Evolutionary conservation across 306 rosid species (phyloP).

Genomic region (Alnus rubra): DNA sequence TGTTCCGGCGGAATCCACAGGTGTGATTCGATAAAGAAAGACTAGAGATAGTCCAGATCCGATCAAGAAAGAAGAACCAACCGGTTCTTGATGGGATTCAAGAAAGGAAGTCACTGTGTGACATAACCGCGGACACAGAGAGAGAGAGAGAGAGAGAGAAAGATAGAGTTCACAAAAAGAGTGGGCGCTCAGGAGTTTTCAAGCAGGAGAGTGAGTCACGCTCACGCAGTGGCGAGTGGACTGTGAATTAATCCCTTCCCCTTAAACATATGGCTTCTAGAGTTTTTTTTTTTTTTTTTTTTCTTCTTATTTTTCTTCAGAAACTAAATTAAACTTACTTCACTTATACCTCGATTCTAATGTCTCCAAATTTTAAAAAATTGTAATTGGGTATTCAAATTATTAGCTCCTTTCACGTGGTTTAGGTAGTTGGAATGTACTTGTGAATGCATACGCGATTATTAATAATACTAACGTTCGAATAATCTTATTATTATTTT

Average conservation of each 20-base stretch:
- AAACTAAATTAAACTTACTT: too few relatives aligned
- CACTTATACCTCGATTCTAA: too few relatives aligned
- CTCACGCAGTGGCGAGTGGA: neutral
- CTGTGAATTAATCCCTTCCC: neutral
- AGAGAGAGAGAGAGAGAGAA: neutral
- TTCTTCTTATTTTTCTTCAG: too few relatives aligned
- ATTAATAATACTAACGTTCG: too few relatives aligned
- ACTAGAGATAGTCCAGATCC: constrained; percentile 20
- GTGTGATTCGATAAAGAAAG: constrained; percentile 35
- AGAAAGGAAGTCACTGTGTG: neutral
- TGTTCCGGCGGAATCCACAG: constrained; percentile 36
- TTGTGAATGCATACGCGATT: too few relatives aligned
- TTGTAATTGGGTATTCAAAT: too few relatives aligned
- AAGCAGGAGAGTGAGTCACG: neutral
- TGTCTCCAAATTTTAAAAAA: too few relatives aligned
- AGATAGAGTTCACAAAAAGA: neutral
- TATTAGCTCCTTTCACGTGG: too few relatives aligned
- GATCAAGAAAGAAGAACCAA: constrained; percentile 23
- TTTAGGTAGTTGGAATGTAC: too few relatives aligned
- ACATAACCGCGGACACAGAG: neutral
- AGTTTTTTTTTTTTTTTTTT: too few relatives aligned
- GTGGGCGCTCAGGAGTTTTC: neutral
- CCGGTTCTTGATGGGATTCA: constrained; percentile 8
- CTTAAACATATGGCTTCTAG: too few relatives aligned
- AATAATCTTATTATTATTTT: too few relatives aligned